These are phyloP conservation scores for Monosporozyma aquatica DNA, from an alignment of 805 yeast genomes.

Conservation along the genomic window DNA sequence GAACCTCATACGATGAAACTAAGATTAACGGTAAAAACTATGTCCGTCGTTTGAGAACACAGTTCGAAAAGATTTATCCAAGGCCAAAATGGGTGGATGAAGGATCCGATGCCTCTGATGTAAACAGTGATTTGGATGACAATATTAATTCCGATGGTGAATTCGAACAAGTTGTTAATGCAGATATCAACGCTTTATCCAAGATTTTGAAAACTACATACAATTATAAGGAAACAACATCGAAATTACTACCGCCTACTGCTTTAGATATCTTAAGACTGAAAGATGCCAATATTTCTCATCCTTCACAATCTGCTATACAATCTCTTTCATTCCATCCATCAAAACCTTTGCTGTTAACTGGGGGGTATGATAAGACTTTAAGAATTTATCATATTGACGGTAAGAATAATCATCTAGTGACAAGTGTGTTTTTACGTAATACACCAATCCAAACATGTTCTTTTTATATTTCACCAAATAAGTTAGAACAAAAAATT, in stretches of 20 bases:
- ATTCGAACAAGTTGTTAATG: slow-evolving; percentile 26
- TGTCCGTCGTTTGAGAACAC: slow-evolving; percentile 56
- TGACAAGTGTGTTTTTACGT: slow-evolving; percentile 70
- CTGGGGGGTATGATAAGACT: slow-evolving; percentile 90
- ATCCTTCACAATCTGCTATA: slow-evolving; percentile 67
- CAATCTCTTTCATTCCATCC: slow-evolving; percentile 83
- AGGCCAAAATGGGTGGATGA: slow-evolving; percentile 72
- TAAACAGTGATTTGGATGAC: slow-evolving; percentile 18
- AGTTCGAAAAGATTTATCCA: slow-evolving; percentile 66
- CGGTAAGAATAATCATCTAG: slow-evolving; percentile 72
- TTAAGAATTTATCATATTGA: slow-evolving; percentile 82
- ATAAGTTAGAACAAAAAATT: slow-evolving; percentile 37
- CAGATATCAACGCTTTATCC: slow-evolving; percentile 35
- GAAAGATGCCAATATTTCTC: slow-evolving; percentile 74
- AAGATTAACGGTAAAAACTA: slow-evolving; percentile 52
- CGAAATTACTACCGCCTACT: slow-evolving; percentile 57
- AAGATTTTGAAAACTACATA: slow-evolving; percentile 34
- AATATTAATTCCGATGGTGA: slow-evolving; percentile 26
- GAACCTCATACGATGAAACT: slow-evolving; percentile 48
- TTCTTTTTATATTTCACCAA: slow-evolving; percentile 20
- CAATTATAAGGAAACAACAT: slow-evolving; percentile 34
- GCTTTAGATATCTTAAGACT: slow-evolving; percentile 70
- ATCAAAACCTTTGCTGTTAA: slow-evolving; percentile 59
- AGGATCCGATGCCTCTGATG: slow-evolving; percentile 25
- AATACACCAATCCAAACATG: slow-evolving; percentile 78